phyloP scores from a whole-genome alignment of 208 protist genomes.

The Borovskyia barvae region DNA sequence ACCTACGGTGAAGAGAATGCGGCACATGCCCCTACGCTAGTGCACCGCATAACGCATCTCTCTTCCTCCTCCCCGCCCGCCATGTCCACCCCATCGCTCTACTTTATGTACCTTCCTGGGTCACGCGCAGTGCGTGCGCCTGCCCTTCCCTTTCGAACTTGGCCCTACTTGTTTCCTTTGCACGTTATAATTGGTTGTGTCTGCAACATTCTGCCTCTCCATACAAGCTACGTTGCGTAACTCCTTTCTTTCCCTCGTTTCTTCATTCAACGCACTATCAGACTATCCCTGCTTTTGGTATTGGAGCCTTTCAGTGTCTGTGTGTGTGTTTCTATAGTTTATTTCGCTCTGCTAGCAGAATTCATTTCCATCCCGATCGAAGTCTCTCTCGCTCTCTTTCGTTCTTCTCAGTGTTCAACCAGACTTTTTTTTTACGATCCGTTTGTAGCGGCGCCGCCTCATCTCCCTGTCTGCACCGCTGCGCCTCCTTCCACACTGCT shows the following conservation, averaged over 20 bases:
- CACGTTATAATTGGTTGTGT: neutral
- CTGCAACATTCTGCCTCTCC: too few relatives aligned
- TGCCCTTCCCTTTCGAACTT: neutral
- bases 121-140: too few relatives aligned
- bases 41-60: too few relatives aligned
- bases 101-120: too few relatives aligned
- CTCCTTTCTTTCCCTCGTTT: too few relatives aligned
- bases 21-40: too few relatives aligned
- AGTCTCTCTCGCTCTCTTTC: slow-evolving; percentile 1
- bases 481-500: neutral
- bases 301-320: neutral
- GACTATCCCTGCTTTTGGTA: too few relatives aligned
- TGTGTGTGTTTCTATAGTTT: slow-evolving; percentile 2
- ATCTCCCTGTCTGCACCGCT: slow-evolving; percentile 2
- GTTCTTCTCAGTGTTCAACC: neutral
- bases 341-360: neutral
- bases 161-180: neutral
- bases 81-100: too few relatives aligned
- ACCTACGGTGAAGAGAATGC: too few relatives aligned
- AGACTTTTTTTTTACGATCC: neutral
- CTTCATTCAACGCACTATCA: too few relatives aligned
- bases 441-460: slow-evolving; percentile 5
- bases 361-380: neutral
- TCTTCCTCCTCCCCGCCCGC: too few relatives aligned
- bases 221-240: too few relatives aligned